phyloP scores from a whole-genome alignment of 306 rosid genomes.

The Clitoria ternatea region DNA sequence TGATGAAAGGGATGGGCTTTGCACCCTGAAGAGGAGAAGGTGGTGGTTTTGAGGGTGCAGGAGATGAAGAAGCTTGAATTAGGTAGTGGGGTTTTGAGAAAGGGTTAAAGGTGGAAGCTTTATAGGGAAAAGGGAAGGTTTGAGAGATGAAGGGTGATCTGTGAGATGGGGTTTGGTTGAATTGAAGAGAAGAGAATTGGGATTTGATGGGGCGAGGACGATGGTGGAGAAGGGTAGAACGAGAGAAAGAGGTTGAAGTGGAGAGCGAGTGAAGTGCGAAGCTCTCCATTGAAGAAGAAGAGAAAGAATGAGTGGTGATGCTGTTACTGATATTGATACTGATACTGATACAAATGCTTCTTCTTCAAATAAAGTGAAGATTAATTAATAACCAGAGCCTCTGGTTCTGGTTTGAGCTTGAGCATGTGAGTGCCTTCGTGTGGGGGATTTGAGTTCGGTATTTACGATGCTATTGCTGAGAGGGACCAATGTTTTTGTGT shows the following conservation, averaged over 20 bases:
- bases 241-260: constrained; percentile 34
- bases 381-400: too few species aligned
- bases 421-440: background rate
- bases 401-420: background rate
- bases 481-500: background rate
- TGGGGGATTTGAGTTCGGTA: constrained; percentile 16
- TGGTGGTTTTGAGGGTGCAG: constrained; percentile 10
- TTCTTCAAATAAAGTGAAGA: too few species aligned
- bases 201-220: constrained; percentile 31
- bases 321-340: too few species aligned
- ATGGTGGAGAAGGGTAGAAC: constrained; percentile 21
- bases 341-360: too few species aligned
- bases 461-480: background rate
- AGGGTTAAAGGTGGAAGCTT: constrained; percentile 27
- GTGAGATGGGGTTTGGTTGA: constrained; percentile 29
- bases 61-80: constrained; percentile 38
- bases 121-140: constrained; percentile 23
- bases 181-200: constrained; percentile 23
- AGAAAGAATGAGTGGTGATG: background rate
- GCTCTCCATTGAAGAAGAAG: constrained; percentile 56
- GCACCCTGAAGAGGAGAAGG: constrained; percentile 43
- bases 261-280: constrained; percentile 44
- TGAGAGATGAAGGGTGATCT: constrained; percentile 32
- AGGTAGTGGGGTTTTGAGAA: constrained; percentile 31
- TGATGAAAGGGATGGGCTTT: constrained; percentile 54